phyloP scores from a whole-genome alignment of 192 early-diverging fungal genomes.

The Rhizophagus clarus region DNA sequence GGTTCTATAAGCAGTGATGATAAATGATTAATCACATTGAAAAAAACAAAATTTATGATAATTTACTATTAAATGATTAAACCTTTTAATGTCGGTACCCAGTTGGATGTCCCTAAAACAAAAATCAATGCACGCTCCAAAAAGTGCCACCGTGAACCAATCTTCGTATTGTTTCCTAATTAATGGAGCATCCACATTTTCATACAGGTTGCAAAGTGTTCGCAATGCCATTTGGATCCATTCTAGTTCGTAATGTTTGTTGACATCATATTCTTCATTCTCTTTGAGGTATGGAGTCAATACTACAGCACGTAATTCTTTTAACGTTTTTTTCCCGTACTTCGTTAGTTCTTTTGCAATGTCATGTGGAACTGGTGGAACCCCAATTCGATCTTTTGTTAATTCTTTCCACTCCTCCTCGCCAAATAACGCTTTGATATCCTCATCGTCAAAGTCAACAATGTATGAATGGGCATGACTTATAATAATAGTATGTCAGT shows the following conservation, averaged over 20 bases:
- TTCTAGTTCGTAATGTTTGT: no score
- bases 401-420: conserved; percentile 28
- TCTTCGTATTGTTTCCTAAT: not conserved
- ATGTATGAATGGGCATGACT: conserved; percentile 32
- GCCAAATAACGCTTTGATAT: conserved; percentile 15
- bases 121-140: conserved; percentile 31
- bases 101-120: not conserved
- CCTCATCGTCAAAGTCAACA: conserved; percentile 25
- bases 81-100: conserved; percentile 28
- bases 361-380: conserved; percentile 19
- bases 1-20: conserved; percentile 16
- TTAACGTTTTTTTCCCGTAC: conserved; percentile 14
- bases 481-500: conserved; percentile 24
- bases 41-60: not conserved
- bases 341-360: conserved; percentile 21
- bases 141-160: conserved; percentile 19
- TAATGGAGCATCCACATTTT: conserved; percentile 13
- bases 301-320: conserved; percentile 8
- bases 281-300: conserved; percentile 18
- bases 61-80: conserved; percentile 10
- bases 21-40: not conserved
- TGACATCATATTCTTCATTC: conserved; percentile 20
- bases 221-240: not conserved
- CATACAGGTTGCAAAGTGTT: not conserved
- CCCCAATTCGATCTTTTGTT: conserved; percentile 19